These are phyloP conservation scores for Gautieria morchelliformis DNA, from an alignment of 768 basidiomycete species.

Conservation along the genomic window DNA sequence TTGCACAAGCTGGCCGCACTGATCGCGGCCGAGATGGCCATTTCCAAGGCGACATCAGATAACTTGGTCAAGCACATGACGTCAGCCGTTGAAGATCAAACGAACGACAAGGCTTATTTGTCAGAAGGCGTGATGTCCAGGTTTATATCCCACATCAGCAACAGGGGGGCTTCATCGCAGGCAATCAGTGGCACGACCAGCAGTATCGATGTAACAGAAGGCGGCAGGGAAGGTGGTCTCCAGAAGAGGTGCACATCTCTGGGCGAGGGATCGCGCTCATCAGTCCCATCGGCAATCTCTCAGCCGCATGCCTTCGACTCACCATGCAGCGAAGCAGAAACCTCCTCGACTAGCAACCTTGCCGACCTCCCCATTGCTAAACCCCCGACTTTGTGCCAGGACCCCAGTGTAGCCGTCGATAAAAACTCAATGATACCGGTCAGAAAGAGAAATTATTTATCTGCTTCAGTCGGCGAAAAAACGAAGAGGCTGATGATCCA, in stretches of 20 bases:
- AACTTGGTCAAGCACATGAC: neutral
- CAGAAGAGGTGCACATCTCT: neutral
- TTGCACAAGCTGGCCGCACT: neutral
- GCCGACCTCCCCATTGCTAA: too few species aligned
- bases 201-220: neutral
- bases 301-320: too few species aligned
- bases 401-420: too few species aligned
- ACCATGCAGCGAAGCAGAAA: too few species aligned
- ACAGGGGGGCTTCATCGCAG: neutral
- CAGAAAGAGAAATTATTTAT: too few species aligned
- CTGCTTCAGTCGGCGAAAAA: too few species aligned
- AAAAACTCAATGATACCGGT: too few species aligned
- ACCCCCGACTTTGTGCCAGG: too few species aligned
- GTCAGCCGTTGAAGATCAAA: neutral
- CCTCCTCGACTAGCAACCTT: too few species aligned
- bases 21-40: neutral
- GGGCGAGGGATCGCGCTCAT: neutral
- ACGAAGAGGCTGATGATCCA: too few species aligned
- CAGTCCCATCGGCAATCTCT: neutral
- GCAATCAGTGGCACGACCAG: neutral
- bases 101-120: neutral
- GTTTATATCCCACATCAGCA: neutral
- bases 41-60: neutral
- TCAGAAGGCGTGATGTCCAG: neutral
- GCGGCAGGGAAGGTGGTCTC: neutral